phyloP scores from a whole-genome alignment of 176 grass and related monocot species.

The Rhipidocladum racemiflorum region DNA sequence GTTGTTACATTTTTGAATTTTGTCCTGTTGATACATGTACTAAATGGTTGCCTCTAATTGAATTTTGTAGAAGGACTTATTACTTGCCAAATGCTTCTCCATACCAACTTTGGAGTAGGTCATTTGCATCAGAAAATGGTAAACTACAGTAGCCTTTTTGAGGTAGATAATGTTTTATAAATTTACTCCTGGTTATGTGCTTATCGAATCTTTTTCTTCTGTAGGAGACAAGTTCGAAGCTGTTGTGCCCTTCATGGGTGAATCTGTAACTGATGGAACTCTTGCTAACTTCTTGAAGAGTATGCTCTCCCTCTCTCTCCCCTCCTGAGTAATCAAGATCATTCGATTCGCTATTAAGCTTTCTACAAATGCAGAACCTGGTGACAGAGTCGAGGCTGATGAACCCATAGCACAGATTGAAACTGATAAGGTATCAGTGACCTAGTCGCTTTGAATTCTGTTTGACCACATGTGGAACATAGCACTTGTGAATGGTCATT shows the following conservation, averaged over 20 bases:
- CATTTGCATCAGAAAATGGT: constrained; percentile 87
- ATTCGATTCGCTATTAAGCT: constrained; percentile 16
- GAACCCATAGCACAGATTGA: constrained; percentile 98
- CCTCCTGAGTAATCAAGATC: not conserved
- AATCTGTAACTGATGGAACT: constrained; percentile 99
- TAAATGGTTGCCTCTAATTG: not conserved
- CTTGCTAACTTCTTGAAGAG: constrained; percentile 90
- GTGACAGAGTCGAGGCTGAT: constrained; percentile 80
- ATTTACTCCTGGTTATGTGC: not conserved
- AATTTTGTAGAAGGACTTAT: constrained; percentile 25
- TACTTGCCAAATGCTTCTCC: constrained; percentile 59
- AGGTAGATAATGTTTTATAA: not conserved
- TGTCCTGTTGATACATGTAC: not conserved
- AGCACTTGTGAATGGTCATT: not conserved
- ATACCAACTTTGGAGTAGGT: constrained; percentile 78
- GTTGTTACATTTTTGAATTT: not conserved
- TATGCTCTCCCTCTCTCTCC: constrained; percentile 23
- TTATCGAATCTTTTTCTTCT: constrained; percentile 18
- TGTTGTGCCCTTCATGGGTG: constrained; percentile 98
- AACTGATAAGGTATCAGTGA: constrained; percentile 71
- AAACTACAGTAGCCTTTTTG: constrained; percentile 20
- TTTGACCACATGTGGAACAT: not conserved
- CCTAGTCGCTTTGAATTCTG: constrained; percentile 2
- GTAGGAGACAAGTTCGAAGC: constrained; percentile 73
- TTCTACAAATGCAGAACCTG: constrained; percentile 63